phyloP scores from a whole-genome alignment of 1,284 basidiomycete species.

The Coriolopsis trogii region DNA sequence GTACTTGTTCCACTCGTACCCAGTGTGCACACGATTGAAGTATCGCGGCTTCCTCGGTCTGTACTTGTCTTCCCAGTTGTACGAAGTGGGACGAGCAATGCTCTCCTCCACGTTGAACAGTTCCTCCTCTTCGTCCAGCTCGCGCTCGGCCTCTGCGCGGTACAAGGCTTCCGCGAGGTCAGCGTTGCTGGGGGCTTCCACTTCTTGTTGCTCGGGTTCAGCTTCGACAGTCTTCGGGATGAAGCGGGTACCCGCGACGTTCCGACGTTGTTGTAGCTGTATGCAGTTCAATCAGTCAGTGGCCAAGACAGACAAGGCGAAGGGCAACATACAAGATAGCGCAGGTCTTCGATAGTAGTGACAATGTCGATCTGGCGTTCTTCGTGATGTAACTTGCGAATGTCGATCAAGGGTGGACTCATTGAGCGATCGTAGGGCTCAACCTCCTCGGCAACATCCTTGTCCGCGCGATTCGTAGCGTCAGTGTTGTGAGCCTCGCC shows the following conservation, averaged over 20 bases:
- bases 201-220: conserved; percentile 47
- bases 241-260: conserved; percentile 82
- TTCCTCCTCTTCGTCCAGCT: conserved; percentile 95
- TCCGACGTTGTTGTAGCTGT: conserved; percentile 76
- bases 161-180: conserved; percentile 87
- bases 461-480: conserved; percentile 42
- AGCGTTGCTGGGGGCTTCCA: conserved; percentile 62
- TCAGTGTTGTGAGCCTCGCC: conserved; percentile 37
- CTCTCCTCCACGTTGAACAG: conserved; percentile 91
- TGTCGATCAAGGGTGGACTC: conserved; percentile 78
- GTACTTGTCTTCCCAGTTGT: conserved; percentile 99
- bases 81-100: conserved; percentile 78
- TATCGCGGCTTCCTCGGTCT: conserved; percentile 98
- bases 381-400: conserved; percentile 69
- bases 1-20: conserved; percentile 99
- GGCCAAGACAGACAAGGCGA: conserved; percentile 9
- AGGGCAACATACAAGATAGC: conserved; percentile 59
- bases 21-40: conserved; percentile 99
- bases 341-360: conserved; percentile 66
- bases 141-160: conserved; percentile 86
- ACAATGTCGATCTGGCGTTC: conserved; percentile 82
- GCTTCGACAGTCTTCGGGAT: conserved; percentile 73
- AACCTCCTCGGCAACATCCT: conserved; percentile 57
- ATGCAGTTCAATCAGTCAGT: not conserved
- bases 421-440: conserved; percentile 83